Conservation (phyloP, 108 stramenopile species). For the Bacterosira constricta region DNA sequence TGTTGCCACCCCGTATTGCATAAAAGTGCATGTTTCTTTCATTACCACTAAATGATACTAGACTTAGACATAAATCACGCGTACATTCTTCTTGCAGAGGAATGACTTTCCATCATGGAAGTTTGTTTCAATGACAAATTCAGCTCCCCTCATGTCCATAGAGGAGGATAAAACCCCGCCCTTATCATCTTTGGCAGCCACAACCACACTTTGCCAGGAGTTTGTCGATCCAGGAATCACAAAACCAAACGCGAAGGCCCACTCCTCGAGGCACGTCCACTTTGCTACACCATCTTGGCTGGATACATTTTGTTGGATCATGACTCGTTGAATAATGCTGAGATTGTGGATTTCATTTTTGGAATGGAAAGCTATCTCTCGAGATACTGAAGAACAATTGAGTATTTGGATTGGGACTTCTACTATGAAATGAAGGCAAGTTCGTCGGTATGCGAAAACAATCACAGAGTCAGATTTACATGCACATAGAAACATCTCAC, state of each 20-base stretch:
- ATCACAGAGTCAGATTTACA: too few species aligned
- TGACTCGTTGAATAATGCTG: background rate
- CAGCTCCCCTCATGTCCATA: too few species aligned
- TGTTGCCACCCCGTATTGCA: too few species aligned
- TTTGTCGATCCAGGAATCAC: background rate
- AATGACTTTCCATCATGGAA: background rate
- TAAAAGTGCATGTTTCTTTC: too few species aligned
- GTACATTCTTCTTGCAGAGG: background rate
- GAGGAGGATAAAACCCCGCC: background rate
- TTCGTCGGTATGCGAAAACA: too few species aligned
- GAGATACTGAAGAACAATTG: background rate
- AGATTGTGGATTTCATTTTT: background rate
- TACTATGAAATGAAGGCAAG: background rate
- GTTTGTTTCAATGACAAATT: background rate
- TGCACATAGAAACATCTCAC: too few species aligned
- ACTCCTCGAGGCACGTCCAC: constrained; percentile 1
- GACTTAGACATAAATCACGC: background rate
- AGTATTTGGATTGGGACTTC: background rate
- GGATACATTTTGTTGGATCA: background rate
- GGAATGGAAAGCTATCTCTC: background rate
- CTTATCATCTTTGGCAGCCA: background rate
- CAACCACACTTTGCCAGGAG: background rate
- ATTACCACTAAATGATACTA: too few species aligned
- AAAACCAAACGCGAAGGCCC: constrained; percentile 1
- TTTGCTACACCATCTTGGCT: background rate